Evolutionary conservation across 768 basidiomycete species (phyloP), one percentile per base, ranked within the genome.

Genomic region (Ephemerocybe angulata): DNA sequence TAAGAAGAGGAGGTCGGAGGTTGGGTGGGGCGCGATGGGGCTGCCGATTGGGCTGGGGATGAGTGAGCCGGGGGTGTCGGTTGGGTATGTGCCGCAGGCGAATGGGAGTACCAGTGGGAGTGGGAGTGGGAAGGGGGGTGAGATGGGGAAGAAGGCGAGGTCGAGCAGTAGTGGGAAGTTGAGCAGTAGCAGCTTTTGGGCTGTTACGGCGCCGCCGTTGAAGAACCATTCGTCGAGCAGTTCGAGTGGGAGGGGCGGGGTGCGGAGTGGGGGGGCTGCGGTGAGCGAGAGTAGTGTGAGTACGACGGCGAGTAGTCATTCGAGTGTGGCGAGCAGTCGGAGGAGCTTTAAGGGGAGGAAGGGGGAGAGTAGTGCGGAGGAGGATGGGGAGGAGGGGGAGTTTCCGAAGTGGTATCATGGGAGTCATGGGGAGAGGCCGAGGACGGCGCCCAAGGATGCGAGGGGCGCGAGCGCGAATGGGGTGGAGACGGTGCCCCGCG

Each of bases 231-330:
- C 51, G 52, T 57, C 25, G 53, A 60, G 54, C 56, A 55, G 55
- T 58, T n/a, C 37, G 40, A 41, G 30, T 19, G 44, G 15, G 24
- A 54, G 25, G n/a, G n/a, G n/a, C n/a, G 44, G 51, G 41, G 41
- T 62, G 17, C 62, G 65, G 49, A 67, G 64, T 49, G 65, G 65
- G 29, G 57, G 65, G 1, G 60, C 63, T 31, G 54, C 63, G 13
- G 54, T 60, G 12, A 74, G 71, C 55, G 69, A 67, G 37, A 74
- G 72, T 53, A 77, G 75, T 38, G 60, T 64, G 59, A 71, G 67
- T 58, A 67, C 71, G 48, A 69, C 68, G 50, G 66, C 62, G 40
- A 68, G 63, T 49, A 56, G 66, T 53, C 62, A 64, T 35, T 68
- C 68, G 33, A 63, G 63, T 37, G 58, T 63, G 25, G 63, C 40